Evolutionary conservation across 352 stramenopile genomes (phyloP), one percentile per base, ranked within the genome.

Genomic region (Chrysophaeum taylorii): DNA sequence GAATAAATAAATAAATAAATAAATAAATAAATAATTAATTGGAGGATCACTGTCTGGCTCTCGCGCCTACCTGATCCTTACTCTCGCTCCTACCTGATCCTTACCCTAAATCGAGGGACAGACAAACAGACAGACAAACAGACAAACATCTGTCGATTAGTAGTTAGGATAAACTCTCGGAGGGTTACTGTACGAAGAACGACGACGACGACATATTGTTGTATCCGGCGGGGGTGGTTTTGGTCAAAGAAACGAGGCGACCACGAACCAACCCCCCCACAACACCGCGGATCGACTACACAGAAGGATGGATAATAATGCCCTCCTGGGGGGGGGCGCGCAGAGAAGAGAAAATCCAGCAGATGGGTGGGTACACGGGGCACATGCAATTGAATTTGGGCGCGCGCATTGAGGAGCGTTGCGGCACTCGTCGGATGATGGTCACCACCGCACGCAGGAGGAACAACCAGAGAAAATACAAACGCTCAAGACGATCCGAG

Each of bases 1-100:
- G 41, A 21, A n/a, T n/a, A n/a, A n/a, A n/a, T n/a, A n/a, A n/a
- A n/a, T n/a, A 48, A 48, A 48, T 48, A 48, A 48, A 48, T 48
- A 48, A 48, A 48, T 48, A 48, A 48, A 48, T 48, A 21, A 48
- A 48, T 48, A 21, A 48, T 21, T 48, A 21, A 14, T 14, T 48
- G 14, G 14, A 21, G 41, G 41, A 21, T 48, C 41, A n/a, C n/a
- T n/a, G 41, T 48, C 41, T 14, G 41, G 21, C 14, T 14, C 14
- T 21, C 14, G 21, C 14, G 14, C 21, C 41, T 21, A 48, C 41
- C 14, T 14, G 41, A 48, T 48, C 41, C 14, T 48, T 21, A 14
- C 14, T 14, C 41, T 14, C 41, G 41, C 14, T 48, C 14, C 14
- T 14, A 48, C 14, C 14, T 14, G 41, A 21, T 21, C 41, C 41